phyloP scores from a whole-genome alignment of 371 early-diverging fungal species.

The Umbelopsis sp. region DNA sequence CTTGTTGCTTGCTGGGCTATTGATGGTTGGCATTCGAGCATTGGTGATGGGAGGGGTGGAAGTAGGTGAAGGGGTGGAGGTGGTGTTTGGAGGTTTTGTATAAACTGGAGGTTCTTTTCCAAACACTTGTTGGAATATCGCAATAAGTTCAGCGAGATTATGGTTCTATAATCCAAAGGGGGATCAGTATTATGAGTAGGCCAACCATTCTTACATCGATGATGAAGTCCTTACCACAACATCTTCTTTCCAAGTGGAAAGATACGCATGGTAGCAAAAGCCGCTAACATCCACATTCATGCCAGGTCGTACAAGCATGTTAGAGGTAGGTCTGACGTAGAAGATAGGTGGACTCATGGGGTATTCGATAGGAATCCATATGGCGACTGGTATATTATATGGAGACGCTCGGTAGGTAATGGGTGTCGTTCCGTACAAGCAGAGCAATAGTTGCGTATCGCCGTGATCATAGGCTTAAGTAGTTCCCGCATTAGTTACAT shows the following conservation, averaged over 20 bases:
- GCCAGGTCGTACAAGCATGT: conserved; percentile 83
- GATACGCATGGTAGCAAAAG: conserved; percentile 82
- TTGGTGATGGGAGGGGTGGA: conserved; percentile 26
- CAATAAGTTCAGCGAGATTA: conserved; percentile 65
- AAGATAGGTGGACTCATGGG: conserved; percentile 81
- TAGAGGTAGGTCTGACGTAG: conserved; percentile 86
- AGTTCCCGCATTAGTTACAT: not conserved
- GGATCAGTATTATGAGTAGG: too few species aligned
- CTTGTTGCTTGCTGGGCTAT: conserved; percentile 3
- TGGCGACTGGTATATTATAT: conserved; percentile 91
- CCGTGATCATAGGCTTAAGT: conserved; percentile 73
- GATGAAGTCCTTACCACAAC: conserved; percentile 33
- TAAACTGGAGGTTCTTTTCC: conserved; percentile 82
- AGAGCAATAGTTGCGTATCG: conserved; percentile 69
- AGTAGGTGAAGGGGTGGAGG: conserved; percentile 31
- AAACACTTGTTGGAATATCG: conserved; percentile 75
- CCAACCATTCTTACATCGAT: too few species aligned
- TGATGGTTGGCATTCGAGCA: conserved; percentile 12
- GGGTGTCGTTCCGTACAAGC: conserved; percentile 87
- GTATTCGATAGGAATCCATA: conserved; percentile 87
- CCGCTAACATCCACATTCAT: conserved; percentile 87
- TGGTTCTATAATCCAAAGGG: conserved; percentile 43
- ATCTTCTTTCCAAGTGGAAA: conserved; percentile 61
- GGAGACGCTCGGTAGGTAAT: conserved; percentile 78
- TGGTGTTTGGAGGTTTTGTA: conserved; percentile 61